Evolutionary conservation across 1,284 basidiomycete genomes (phyloP), one percentile per base, ranked within the genome.

Genomic region (Pseudozyma hubeiensis): DNA sequence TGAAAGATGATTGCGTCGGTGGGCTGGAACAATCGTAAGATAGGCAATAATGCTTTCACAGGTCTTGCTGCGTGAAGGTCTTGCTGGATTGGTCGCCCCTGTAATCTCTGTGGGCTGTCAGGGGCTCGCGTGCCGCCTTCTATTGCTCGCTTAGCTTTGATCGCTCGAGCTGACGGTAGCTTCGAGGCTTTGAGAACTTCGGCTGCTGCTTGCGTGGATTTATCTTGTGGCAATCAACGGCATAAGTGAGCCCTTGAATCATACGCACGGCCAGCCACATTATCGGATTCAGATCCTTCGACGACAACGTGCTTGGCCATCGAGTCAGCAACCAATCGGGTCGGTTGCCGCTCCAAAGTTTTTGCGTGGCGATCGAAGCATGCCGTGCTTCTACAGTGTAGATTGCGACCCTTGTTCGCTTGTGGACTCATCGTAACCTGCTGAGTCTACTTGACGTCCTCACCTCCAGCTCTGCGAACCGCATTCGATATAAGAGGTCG

Each of bases 121-220:
- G 14, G 29, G 11, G 50, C 24, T n/a, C 33, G n/a, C 31, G 33
- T n/a, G 19, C 10, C 37, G 50, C 39, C 6, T 7, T 17, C 17
- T 31, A 14, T 34, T 8, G 37, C 50, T 52, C 50, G 50, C 50
- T 52, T 52, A 48, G 31, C 46, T 11, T 16, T 31, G 43, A 46
- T 7, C 29, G 45, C 29, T 11, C 16, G n/a, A 41, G 39, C 41
- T 41, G 30, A 43, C 31, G 40, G 30, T 40, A 52, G 50, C 50
- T 33, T 16, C 40, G 16, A 52, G 30, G 50, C 40, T 17, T n/a
- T 30, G 37, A 43, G 50, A 52, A 43, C 30, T 34, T 52, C 37
- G 40, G 50, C 39, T 51, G 24, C 7, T 41, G 7, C 29, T 34
- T 52, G 39, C 43, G 43, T 44, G 43, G 24, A 24, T 24, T 24